Evolutionary conservation across 192 early-diverging fungal genomes (phyloP).

Genomic region (Allomyces macrogynus): DNA sequence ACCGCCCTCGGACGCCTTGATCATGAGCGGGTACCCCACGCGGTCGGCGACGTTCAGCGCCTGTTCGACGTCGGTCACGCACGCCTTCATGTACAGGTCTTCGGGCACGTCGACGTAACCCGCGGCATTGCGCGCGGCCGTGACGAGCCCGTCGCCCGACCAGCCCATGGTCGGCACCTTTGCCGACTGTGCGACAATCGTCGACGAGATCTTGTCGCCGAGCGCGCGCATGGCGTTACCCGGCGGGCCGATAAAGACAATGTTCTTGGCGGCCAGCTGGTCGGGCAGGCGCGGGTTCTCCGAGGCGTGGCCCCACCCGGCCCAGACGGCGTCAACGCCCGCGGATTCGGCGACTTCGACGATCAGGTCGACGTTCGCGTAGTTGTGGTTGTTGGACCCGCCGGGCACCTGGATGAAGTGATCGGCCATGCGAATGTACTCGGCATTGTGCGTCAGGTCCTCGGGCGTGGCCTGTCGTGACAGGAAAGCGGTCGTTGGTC

Average conservation of each 20-base stretch:
- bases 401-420: slow-evolving; percentile 97
- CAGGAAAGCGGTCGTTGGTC: background rate
- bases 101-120: slow-evolving; percentile 67
- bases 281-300: slow-evolving; percentile 94
- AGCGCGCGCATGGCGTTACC: slow-evolving; percentile 92
- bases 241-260: slow-evolving; percentile 93
- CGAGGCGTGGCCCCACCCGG: slow-evolving; percentile 98
- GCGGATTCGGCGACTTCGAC: slow-evolving; percentile 94
- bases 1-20: slow-evolving; percentile 97
- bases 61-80: slow-evolving; percentile 65
- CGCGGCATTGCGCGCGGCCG: slow-evolving; percentile 40
- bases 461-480: slow-evolving; percentile 55
- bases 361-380: slow-evolving; percentile 94
- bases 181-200: slow-evolving; percentile 94
- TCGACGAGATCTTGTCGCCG: slow-evolving; percentile 98
- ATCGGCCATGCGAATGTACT: slow-evolving; percentile 98
- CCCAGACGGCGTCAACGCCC: slow-evolving; percentile 87
- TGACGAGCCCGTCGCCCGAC: slow-evolving; percentile 71
- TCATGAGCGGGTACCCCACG: slow-evolving; percentile 96
- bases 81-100: slow-evolving; percentile 57
- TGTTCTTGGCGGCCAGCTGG: slow-evolving; percentile 55
- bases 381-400: slow-evolving; percentile 97
- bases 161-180: slow-evolving; percentile 90
- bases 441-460: slow-evolving; percentile 90
- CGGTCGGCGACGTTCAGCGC: slow-evolving; percentile 63